A percentile compares a stretch with the other conserved stretches of the same genome.
Conservation (phyloP, 768 basidiomycete genomes). For the Mycena filopes region DNA sequence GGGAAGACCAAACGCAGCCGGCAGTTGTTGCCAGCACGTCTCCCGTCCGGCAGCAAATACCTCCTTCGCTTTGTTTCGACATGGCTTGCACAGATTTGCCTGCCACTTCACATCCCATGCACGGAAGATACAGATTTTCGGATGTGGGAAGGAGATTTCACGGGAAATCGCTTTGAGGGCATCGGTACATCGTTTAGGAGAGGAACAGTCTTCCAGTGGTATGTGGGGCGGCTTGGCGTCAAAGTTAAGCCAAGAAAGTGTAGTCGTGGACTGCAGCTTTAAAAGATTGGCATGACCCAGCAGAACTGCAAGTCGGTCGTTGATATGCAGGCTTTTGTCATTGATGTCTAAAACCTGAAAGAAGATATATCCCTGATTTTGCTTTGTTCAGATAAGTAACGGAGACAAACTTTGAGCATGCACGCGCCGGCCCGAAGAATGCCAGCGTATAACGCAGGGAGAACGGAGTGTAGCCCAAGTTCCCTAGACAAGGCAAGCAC, state of each 20-base stretch:
- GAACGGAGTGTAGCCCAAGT: background rate
- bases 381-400: background rate
- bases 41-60: background rate
- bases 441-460: background rate
- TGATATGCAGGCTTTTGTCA: background rate
- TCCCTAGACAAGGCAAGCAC: background rate
- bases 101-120: slow-evolving; percentile 9
- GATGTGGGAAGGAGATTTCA: background rate
- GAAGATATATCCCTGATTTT: background rate
- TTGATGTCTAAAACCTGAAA: background rate
- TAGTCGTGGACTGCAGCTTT: background rate
- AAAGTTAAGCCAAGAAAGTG: background rate
- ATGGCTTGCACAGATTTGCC: background rate
- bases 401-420: background rate
- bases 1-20: slow-evolving; percentile 15
- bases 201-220: background rate
- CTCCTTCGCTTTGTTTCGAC: background rate
- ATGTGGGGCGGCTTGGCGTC: background rate
- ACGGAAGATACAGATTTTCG: background rate
- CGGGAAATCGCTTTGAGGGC: background rate
- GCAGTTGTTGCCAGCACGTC: slow-evolving; percentile 16
- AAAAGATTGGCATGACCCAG: background rate
- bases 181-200: background rate
- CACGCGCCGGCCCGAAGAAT: no score
- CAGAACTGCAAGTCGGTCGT: background rate